Evolutionary conservation across 768 basidiomycete genomes (phyloP), one percentile per base, ranked within the genome.

Genomic region (Naematelia encephala): DNA sequence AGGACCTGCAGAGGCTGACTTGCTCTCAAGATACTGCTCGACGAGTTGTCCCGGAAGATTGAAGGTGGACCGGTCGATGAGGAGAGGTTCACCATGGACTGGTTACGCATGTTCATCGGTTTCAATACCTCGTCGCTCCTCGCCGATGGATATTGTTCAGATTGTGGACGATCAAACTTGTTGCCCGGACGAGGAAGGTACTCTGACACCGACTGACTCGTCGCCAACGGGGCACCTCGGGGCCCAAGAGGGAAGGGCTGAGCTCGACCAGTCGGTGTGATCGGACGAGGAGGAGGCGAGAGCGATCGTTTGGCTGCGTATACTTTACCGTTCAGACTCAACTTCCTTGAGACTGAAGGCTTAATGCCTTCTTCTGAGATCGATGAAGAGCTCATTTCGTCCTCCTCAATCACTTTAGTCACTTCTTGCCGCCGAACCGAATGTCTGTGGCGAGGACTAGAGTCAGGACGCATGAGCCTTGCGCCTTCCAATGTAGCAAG

Each of bases 401-500:
- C 61, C 5, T 53, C 54, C 12, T 66, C 64, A 4, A 60, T 39
- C 10, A 71, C 57, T 16, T 56, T 49, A 10, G 27, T 26, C 11
- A 62, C 53, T n/a, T 67, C 63, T 19, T 57, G 46, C 10, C 61
- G 61, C 8, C 34, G 34, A 8, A 16, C 34, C 8, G 34, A 8
- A 39, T 39, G 34, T 39, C 34, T 39, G 23, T 49, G 57, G 5
- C 50, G 34, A 5, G 65, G 61, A 48, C 51, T 63, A 11, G 54
- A 22, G 19, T 59, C 54, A 27, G 28, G 34, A 22, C 46, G 10
- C 1, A 30, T 28, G 3, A 19, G 13, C 3, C 61, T 25, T 11
- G 30, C 23, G 4, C 71, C 71, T 52, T 73, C 71, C 4, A 73
- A 57, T 1, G 71, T 62, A 46, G 66, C 68, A 13, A 73, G 54